These are phyloP conservation scores for Boletus huronensis DNA, from an alignment of 768 basidiomycete species.

Conservation along the genomic window DNA sequence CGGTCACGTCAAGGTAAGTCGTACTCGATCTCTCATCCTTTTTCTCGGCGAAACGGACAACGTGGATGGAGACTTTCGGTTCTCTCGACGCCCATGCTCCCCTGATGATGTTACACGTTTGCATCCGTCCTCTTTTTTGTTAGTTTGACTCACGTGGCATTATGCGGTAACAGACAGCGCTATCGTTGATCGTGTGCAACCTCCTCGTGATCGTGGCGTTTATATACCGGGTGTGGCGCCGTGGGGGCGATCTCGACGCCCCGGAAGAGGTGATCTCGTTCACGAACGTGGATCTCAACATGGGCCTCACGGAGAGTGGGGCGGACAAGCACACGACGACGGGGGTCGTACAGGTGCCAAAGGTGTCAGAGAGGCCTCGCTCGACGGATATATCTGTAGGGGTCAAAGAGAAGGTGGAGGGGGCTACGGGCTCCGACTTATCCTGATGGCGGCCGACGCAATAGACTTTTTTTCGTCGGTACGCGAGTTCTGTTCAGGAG, in stretches of 20 bases:
- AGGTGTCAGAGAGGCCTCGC: neutral
- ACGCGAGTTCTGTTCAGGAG: neutral
- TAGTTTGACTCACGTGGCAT: neutral
- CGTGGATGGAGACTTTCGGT: neutral
- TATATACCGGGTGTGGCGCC: conserved; percentile 12
- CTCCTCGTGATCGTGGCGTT: conserved; percentile 26
- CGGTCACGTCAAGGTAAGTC: conserved; percentile 23
- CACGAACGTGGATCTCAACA: conserved; percentile 16
- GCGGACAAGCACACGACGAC: neutral
- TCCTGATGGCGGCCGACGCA: no score
- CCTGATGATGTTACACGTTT: neutral
- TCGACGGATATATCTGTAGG: neutral
- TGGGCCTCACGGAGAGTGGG: neutral
- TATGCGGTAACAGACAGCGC: conserved; percentile 14
- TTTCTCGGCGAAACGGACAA: neutral
- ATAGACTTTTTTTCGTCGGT: neutral
- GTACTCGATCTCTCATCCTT: no score
- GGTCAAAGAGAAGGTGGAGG: neutral
- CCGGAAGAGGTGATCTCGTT: neutral
- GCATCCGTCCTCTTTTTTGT: neutral
- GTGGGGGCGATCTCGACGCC: conserved; percentile 6
- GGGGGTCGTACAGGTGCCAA: neutral
- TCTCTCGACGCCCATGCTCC: neutral
- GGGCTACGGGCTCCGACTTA: neutral
- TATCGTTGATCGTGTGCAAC: conserved; percentile 26